Base-by-base conservation (phyloP, 208 protist species). In the Phytomonas francai region DNA sequence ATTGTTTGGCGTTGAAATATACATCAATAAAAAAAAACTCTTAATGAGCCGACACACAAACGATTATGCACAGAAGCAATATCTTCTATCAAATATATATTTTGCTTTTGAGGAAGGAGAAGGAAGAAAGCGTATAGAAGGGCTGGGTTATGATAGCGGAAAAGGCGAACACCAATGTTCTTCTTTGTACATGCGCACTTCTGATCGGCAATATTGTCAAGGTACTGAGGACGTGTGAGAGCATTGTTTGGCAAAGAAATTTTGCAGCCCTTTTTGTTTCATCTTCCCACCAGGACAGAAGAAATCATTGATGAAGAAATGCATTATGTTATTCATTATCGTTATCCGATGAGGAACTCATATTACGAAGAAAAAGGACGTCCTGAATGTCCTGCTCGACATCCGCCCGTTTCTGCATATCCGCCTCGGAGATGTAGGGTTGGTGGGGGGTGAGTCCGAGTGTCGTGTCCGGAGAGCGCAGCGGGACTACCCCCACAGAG, bases 241-340 rank as follows among this genome's bases (percentile, higher is more conserved):
- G n/a, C 14, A 63, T 63, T 29, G 59, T 31, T n/a, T 39, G 31
- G 19, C 60, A 64, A 64, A 28, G 29, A 61, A 8, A 61, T 61
- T 28, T 34, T 61, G 2, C 39, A 49, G 12, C 39, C 2, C 16
- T 49, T 49, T 19, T 49, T 49, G 4, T 22, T 19, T 19, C 39
- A 19, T 19, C 39, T 12, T 19, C 39, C 12, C 16, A 12, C 14
- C 16, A 49, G 39, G 39, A 49, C 14, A 49, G 14, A 49, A 19
- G 4, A 49, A 49, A 49, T 19, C 3, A 36, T 36, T 11, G 33
- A 36, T 36, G 8, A 11, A 3, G 8, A 36, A 36, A 3, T 11
- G 33, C 33, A 36, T 36, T 36, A 11, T 36, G 3, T 36, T 36
- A 36, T 8, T 11, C 33, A 8, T 36, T 36, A 3, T 49, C 39